Conservation (phyloP, 1,284 basidiomycete genomes). For the Singerocomus inundabilis region DNA sequence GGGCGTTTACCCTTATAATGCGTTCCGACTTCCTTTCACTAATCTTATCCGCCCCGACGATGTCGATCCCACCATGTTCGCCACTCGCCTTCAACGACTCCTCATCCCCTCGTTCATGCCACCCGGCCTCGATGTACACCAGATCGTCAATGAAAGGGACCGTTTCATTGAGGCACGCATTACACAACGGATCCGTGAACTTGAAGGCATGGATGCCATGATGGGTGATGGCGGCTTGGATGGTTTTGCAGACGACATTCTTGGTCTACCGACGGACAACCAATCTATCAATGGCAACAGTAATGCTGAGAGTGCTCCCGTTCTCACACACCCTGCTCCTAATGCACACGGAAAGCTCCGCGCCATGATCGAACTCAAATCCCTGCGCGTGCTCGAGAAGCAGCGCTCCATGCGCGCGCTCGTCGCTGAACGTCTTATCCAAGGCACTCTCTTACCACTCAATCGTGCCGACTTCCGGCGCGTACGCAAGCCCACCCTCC, state of each 20-base stretch:
- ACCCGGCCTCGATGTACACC: conserved; percentile 88
- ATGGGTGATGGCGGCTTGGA: conserved; percentile 76
- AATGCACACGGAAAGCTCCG: conserved; percentile 78
- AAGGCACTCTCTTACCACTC: conserved; percentile 87
- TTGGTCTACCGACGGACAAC: conserved; percentile 42
- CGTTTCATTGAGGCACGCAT: conserved; percentile 89
- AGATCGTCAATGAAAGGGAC: conserved; percentile 89
- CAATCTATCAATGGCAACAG: conserved; percentile 30
- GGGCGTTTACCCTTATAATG: conserved; percentile 92
- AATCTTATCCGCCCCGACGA: conserved; percentile 67
- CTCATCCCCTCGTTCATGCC: conserved; percentile 91
- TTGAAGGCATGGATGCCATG: conserved; percentile 82
- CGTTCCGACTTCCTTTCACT: conserved; percentile 85
- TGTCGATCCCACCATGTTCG: conserved; percentile 56
- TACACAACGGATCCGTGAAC: conserved; percentile 85
- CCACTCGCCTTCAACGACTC: conserved; percentile 76
- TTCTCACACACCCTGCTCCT: conserved; percentile 46
- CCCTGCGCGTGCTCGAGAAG: conserved; percentile 87
- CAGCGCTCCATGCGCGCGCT: conserved; percentile 85
- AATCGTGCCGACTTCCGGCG: conserved; percentile 93
- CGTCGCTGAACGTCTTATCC: conserved; percentile 84
- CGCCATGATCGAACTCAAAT: conserved; percentile 93
- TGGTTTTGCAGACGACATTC: conserved; percentile 49
- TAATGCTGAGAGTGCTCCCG: conserved; percentile 1
- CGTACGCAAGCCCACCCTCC: conserved; percentile 82